Evolutionary conservation across 139 green algal species (phyloP), one percentile per base, ranked within the genome.

Genomic region (Tetradesmus obliquus): DNA sequence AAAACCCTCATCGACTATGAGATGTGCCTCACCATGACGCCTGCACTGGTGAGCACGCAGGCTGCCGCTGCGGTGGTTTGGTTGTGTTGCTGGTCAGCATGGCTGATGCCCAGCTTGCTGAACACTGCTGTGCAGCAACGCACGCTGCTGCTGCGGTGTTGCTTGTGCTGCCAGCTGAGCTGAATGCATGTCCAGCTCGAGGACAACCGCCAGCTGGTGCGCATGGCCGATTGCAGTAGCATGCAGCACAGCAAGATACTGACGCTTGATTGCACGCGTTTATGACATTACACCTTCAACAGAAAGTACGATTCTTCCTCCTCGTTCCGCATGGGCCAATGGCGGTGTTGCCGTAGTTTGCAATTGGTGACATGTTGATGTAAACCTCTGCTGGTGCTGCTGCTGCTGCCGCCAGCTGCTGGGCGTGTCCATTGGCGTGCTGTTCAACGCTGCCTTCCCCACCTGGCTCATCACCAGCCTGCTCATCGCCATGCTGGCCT

Each of bases 401-500:
- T 76, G 66, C 66, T 76, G 66, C 66, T 6, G 2, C 5, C 66
- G 1, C 2, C 66, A 76, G 66, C 76, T 91, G 76, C 76, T 86
- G 76, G 88, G 88, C n/a, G 88, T 91, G 32, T 80, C 24, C 10
- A 71, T 86, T 5, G 88, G 88, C 4, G 88, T 91, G 9, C 12
- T 91, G 12, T 86, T 91, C 76, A 91, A 91, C 32, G 88, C 57
- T 9, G 55, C 88, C 2, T 60, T 86, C 55, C 88, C 88, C 12
- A 91, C 88, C 9, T 91, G 88, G 88, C 57, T 91, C 5, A 91
- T 91, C 76, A 91, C 88, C 22, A 91, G 55, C 3, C 10, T 91
- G 88, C 76, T 91, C 9, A 58, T 91, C 5, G 15, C 22, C 20
- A 54, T 91, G 57, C 55, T 91, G 57, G 88, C 24, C 55, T 91